Base-by-base conservation (phyloP, 352 stramenopile genomes). In the Pythium grandisporangium region DNA sequence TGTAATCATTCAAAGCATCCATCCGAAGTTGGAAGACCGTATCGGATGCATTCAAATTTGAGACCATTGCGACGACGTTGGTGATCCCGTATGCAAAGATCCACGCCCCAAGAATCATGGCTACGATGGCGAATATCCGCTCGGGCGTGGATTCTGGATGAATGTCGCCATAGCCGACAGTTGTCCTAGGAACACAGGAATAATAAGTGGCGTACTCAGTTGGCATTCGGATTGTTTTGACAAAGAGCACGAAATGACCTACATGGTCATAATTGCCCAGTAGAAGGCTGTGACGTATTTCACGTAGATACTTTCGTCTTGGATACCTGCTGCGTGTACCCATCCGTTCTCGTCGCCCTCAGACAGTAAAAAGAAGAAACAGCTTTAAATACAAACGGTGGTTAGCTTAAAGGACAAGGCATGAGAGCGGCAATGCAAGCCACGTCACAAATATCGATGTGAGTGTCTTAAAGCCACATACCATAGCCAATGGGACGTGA, bases 71-170 rank as follows among this genome's bases (percentile, higher is more conserved):
- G 0, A 76, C 63, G 39, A 86, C 76, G 30, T 81, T 86, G 0
- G 76, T 89, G 60, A 89, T 89, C 14, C 72, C 76, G 45, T 89
- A 89, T 4, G 72, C 73, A 40, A 89, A 89, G 37, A 89, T 83
- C 58, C 76, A 80, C n/a, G 72, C 76, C 3, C 76, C 76, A 2
- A 83, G 50, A 7, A 85, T 49, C 76, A 89, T 86, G 0, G 70
- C 72, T 22, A 80, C 66, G 39, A 85, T 89, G 16, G 67, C 63
- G 38, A 82, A 89, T 10, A 89, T 54, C 2, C 73, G 72, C 38
- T 89, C 72, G 30, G 62, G 42, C 1, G 76, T 80, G 11, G 66
- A 82, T 10, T 46, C 54, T 6, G 70, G 56, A 12, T 81, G 61
- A 12, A 81, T 47, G 29, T 89, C 73, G 1, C 75, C 75, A 33